phyloP scores from a whole-genome alignment of 2,329 filamentous ascomycete species.

The Alternaria gansuensis region DNA sequence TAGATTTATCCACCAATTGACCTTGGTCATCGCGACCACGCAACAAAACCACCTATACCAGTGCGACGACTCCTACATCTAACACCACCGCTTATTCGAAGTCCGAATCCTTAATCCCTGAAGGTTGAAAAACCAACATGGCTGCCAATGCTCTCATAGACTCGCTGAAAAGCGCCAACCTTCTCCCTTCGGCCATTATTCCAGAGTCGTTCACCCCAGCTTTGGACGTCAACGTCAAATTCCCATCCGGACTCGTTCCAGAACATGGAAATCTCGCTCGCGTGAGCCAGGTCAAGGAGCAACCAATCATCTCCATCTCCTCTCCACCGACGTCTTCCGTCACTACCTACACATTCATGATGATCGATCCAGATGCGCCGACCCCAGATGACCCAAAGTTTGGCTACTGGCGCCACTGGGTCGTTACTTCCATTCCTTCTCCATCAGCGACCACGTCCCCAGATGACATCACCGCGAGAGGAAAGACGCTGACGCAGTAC shows the following conservation, averaged over 20 bases:
- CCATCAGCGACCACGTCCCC: neutral
- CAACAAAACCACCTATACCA: conserved; percentile 15
- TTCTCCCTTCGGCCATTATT: conserved; percentile 52
- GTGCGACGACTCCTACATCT: neutral
- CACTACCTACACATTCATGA: conserved; percentile 57
- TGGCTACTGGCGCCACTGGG: conserved; percentile 65
- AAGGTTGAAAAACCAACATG: conserved; percentile 3
- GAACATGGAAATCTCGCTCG: conserved; percentile 42
- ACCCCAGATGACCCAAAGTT: conserved; percentile 65
- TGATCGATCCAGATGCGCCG: conserved; percentile 65
- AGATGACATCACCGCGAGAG: conserved; percentile 21
- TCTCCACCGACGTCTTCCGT: conserved; percentile 32
- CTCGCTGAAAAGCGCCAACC: conserved; percentile 36
- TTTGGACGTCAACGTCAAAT: conserved; percentile 53
- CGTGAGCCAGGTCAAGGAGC: conserved; percentile 46
- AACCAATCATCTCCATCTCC: conserved; percentile 39
- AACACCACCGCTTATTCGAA: neutral
- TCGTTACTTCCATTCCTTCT: conserved; percentile 47
- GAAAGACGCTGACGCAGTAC: conserved; percentile 43
- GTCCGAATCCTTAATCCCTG: neutral
- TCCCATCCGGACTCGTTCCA: conserved; percentile 32
- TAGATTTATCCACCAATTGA: conserved; percentile 27
- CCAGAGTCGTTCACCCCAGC: conserved; percentile 56
- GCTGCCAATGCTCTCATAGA: conserved; percentile 27
- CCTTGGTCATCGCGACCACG: neutral